Evolutionary conservation across 2,329 filamentous ascomycete species (phyloP).

Genomic region (Calonectria ilicicola): DNA sequence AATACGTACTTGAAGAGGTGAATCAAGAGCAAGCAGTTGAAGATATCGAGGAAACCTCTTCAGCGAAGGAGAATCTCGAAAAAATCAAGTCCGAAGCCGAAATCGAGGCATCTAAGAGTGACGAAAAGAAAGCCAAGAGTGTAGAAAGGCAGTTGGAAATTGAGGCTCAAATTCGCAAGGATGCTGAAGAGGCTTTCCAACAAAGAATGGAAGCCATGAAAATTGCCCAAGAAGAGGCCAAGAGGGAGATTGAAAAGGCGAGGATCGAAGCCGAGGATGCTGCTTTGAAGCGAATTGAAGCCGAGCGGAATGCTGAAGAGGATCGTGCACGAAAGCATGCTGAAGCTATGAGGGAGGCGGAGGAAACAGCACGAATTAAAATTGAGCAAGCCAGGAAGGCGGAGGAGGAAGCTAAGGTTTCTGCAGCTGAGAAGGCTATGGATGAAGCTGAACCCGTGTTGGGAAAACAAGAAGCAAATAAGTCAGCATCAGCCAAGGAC

Average conservation of each 20-base stretch:
- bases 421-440: too few species aligned
- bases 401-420: too few species aligned
- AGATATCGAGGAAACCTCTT: not conserved
- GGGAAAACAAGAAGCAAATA: conserved; percentile 54
- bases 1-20: too few species aligned
- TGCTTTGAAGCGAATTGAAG: conserved; percentile 56
- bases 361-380: not conserved
- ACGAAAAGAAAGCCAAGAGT: conserved; percentile 59
- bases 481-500: conserved; percentile 50
- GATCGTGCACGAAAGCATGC: not conserved
- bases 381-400: too few species aligned
- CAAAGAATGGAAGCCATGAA: conserved; percentile 43
- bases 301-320: not conserved
- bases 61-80: conserved; percentile 62
- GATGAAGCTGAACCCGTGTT: too few species aligned
- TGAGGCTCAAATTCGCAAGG: conserved; percentile 58
- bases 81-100: conserved; percentile 72
- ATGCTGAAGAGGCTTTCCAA: conserved; percentile 57
- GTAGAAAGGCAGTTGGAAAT: conserved; percentile 57
- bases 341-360: not conserved
- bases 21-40: not conserved
- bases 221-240: conserved; percentile 23
- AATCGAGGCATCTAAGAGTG: conserved; percentile 63
- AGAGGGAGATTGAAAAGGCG: conserved; percentile 51
- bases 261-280: conserved; percentile 53